phyloP scores from a whole-genome alignment of 2,329 filamentous ascomycete genomes.

The Paraphaeosphaeria sporulosa region DNA sequence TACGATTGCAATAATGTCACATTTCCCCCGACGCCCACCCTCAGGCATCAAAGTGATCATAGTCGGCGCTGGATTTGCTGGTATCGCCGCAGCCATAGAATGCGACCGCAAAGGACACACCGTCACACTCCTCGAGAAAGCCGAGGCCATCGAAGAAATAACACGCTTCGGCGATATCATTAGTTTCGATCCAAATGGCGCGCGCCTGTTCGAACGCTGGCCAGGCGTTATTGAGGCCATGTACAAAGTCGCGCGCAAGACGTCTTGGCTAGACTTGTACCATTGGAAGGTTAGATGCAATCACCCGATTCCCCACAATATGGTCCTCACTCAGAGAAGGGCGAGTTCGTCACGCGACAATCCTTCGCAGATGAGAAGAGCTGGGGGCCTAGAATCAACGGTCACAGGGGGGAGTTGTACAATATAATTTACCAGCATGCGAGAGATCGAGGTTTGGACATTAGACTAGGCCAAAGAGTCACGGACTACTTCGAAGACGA shows the following conservation, averaged over 20 bases:
- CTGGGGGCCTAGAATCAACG: slow-evolving; percentile 64
- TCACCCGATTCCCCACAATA: too few relatives aligned
- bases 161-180: slow-evolving; percentile 69
- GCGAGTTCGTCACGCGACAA: slow-evolving; percentile 68
- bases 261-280: slow-evolving; percentile 66
- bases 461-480: slow-evolving; percentile 60
- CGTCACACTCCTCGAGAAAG: slow-evolving; percentile 63
- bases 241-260: slow-evolving; percentile 59
- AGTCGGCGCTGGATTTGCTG: slow-evolving; percentile 63
- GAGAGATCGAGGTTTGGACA: slow-evolving; percentile 60
- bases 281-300: slow-evolving; percentile 53
- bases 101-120: slow-evolving; percentile 67
- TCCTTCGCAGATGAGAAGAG: slow-evolving; percentile 42
- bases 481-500: slow-evolving; percentile 64
- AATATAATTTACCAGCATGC: slow-evolving; percentile 65
- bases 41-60: slow-evolving; percentile 53
- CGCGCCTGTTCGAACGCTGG: slow-evolving; percentile 64
- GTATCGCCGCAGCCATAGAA: slow-evolving; percentile 69
- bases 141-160: slow-evolving; percentile 58
- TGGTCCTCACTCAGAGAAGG: slow-evolving; percentile 38
- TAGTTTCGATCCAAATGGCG: slow-evolving; percentile 67
- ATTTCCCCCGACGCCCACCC: slow-evolving; percentile 27
- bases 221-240: slow-evolving; percentile 57
- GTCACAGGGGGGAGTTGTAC: slow-evolving; percentile 67
- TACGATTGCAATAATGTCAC: slow-evolving; percentile 16